Base-by-base conservation (phyloP, 441 rosid species). In the Dalechampia spathulata region DNA sequence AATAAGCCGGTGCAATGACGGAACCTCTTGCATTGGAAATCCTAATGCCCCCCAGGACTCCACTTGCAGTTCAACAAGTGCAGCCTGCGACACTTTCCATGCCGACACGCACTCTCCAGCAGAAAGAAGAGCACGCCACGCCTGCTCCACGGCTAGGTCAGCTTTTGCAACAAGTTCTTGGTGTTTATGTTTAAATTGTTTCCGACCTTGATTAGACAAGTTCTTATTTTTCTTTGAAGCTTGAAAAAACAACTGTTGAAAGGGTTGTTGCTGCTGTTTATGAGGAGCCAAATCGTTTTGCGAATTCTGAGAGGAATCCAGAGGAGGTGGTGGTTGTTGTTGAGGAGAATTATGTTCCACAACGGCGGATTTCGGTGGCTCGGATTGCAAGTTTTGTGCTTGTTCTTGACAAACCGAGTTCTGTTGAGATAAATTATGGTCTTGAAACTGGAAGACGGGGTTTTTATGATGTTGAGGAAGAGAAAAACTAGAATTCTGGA, bases 41-140 rank as follows among this genome's bases (percentile, higher is more conserved):
- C 96, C 95, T 52, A 94, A 65, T 0, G 90, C 74, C 42, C 71
- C 80, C 97, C 97, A 86, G 6, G 96, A 82, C 55, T 86, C 85
- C 47, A 68, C 84, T 70, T 63, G 72, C 64, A 87, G 68, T 4
- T 55, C 54, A 60, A 58, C 39, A 26, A 84, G 62, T 55, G 65
- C 92, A 6, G 76, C 70, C 64, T 71, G 66, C 7, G 82, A 75
- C 48, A 86, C 85, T 69, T 77, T 78, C 81, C 87, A 86, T 0
- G 95, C 65, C 15, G 90, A 75, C 48, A 87, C 91, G 36, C 74
- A 66, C 66, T 80, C 83, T 27, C 82, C 75, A 1, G 88, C 73
- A 1, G 73, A 78, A 36, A 78, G 30, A 21, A 78, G 38, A 21
- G 68, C 64, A 4, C 57, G 55, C 66, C 91, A 69, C 14, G 85